Evolutionary conservation across 2,329 filamentous ascomycete species (phyloP).

Genomic region (Diaporthe longicolla): DNA sequence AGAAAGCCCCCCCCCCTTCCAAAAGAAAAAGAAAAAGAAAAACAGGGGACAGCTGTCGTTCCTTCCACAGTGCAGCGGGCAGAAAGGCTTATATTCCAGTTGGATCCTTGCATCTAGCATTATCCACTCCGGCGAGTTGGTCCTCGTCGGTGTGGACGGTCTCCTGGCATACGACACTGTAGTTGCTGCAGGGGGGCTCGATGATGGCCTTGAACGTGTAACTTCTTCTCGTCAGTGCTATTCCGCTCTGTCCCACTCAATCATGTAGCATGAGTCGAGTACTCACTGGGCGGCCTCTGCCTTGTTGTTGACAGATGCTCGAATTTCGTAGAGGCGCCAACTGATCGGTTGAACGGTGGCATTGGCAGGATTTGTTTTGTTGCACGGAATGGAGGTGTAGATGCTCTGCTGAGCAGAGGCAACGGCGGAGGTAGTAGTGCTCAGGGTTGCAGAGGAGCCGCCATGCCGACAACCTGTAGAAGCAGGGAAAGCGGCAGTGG

Average conservation of each 20-base stretch:
- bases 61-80: accelerated
- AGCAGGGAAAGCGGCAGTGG: no score
- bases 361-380: conserved; percentile 27
- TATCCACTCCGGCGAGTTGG: neutral
- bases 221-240: neutral
- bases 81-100: neutral
- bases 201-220: conserved; percentile 27
- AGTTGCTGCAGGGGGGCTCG: neutral
- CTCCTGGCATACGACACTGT: conserved; percentile 9
- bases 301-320: conserved; percentile 7
- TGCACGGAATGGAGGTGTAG: neutral
- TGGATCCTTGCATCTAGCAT: conserved; percentile 9
- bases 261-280: no score
- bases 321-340: conserved; percentile 18
- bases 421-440: neutral
- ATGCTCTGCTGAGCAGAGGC: neutral
- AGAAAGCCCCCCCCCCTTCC: no score
- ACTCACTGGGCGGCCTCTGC: conserved; percentile 21
- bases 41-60: neutral
- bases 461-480: no score
- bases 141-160: neutral
- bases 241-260: no score
- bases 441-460: neutral
- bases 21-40: neutral
- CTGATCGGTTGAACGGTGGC: neutral